Percentiles rank a stretch among this genome's conserved stretches.
Evolutionary conservation across 306 rosid genomes (phyloP).

Genomic region (Carpinus viminea): DNA sequence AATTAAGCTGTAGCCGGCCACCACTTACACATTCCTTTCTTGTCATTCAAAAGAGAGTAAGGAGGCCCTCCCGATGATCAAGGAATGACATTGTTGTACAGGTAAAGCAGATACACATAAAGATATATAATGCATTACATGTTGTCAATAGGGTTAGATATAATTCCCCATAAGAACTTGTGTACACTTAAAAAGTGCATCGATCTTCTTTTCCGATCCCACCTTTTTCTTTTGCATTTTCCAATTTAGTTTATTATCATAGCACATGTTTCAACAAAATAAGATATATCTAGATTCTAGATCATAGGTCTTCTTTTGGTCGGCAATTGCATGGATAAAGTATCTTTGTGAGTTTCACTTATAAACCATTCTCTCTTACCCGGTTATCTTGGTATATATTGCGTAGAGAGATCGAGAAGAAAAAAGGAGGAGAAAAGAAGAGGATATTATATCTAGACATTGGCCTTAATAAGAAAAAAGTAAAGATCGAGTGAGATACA

Average conservation of each 20-base stretch:
- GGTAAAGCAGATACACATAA: neutral
- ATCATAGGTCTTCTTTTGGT: no score
- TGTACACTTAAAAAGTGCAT: constrained; percentile 20
- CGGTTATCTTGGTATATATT: no score
- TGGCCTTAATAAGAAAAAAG: neutral
- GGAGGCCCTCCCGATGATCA: constrained; percentile 22
- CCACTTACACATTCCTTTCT: no score
- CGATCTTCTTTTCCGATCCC: constrained; percentile 12
- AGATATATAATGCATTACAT: constrained; percentile 18
- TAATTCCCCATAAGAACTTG: neutral
- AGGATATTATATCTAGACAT: no score
- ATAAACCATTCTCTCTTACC: no score
- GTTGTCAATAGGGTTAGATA: constrained; percentile 21
- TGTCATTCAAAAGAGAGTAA: constrained; percentile 24
- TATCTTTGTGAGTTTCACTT: no score
- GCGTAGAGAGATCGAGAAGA: no score
- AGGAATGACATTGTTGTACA: neutral
- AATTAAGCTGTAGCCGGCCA: constrained; percentile 22
- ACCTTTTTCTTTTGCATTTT: neutral
- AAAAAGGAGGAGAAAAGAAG: no score
- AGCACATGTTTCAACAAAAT: neutral
- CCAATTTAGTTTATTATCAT: neutral
- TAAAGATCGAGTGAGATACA: neutral
- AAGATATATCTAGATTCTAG: no score
- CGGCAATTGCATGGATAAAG: no score